Conservation (phyloP, 768 basidiomycete species). For the Russula earlei region DNA sequence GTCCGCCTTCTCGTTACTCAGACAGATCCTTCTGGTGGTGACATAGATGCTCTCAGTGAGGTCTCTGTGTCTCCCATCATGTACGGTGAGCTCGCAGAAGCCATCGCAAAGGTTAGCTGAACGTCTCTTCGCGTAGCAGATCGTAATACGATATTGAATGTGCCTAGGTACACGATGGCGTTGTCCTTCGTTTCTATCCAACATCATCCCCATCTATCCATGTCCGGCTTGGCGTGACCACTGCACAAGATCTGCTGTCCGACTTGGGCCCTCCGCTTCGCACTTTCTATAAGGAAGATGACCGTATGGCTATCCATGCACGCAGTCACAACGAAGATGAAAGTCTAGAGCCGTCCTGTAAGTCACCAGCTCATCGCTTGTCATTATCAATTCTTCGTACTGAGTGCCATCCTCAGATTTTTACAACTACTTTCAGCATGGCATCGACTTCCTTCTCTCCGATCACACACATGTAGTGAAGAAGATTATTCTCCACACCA, state of each 20-base stretch:
- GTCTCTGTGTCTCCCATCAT: conserved; percentile 55
- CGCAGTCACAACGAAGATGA: conserved; percentile 35
- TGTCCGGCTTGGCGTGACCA: conserved; percentile 63
- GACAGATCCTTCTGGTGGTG: conserved; percentile 46
- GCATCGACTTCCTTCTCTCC: conserved; percentile 78
- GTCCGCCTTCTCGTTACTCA: conserved; percentile 66
- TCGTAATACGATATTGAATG: neutral
- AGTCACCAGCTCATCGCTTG: conserved; percentile 11
- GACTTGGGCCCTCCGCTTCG: conserved; percentile 74
- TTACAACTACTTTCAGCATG: conserved; percentile 90
- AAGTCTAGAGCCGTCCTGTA: conserved; percentile 44
- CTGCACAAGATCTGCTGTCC: conserved; percentile 68
- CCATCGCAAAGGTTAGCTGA: conserved; percentile 50
- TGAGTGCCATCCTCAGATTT: conserved; percentile 47
- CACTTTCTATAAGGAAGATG: conserved; percentile 81
- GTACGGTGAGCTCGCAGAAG: conserved; percentile 61
- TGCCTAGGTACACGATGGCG: conserved; percentile 60
- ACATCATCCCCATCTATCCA: conserved; percentile 42
- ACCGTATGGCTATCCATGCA: conserved; percentile 77
- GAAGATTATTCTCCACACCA: conserved; percentile 84
- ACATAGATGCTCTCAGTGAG: conserved; percentile 64
- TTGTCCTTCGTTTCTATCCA: conserved; percentile 60
- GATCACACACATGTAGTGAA: conserved; percentile 60
- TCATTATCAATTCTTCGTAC: neutral
- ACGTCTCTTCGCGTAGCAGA: neutral